phyloP scores from a whole-genome alignment of 106 monocot genomes.

The Apostasia ramifera region DNA sequence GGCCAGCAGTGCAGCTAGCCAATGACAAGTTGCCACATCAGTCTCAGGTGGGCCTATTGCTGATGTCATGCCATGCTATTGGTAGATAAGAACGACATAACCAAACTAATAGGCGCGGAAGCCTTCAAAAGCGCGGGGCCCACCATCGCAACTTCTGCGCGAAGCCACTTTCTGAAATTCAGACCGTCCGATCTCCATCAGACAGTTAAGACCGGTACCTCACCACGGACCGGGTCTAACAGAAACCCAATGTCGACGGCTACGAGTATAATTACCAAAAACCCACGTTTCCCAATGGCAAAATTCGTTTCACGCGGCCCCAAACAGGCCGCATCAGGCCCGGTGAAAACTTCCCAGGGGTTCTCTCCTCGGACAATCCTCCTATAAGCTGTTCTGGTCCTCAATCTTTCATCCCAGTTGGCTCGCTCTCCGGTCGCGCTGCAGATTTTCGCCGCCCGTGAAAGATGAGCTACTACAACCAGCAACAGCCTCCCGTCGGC shows the following conservation, averaged over 20 bases:
- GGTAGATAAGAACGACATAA: no score
- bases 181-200: background rate
- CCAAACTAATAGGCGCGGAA: no score
- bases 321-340: background rate
- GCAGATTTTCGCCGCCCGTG: background rate
- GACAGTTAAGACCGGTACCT: background rate
- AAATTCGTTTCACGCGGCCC: background rate
- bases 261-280: no score
- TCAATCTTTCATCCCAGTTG: background rate
- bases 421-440: no score
- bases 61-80: no score
- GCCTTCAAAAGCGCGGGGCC: no score
- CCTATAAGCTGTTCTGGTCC: no score
- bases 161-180: background rate
- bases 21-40: no score
- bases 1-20: no score
- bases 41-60: no score
- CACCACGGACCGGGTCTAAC: background rate
- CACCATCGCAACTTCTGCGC: no score
- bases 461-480: conserved; percentile 53
- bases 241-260: background rate
- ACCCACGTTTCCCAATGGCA: background rate
- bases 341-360: background rate
- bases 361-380: background rate
- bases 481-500: conserved; percentile 50